Evolutionary conservation across 352 stramenopile species (phyloP).

Genomic region (Phytophthora europaea): DNA sequence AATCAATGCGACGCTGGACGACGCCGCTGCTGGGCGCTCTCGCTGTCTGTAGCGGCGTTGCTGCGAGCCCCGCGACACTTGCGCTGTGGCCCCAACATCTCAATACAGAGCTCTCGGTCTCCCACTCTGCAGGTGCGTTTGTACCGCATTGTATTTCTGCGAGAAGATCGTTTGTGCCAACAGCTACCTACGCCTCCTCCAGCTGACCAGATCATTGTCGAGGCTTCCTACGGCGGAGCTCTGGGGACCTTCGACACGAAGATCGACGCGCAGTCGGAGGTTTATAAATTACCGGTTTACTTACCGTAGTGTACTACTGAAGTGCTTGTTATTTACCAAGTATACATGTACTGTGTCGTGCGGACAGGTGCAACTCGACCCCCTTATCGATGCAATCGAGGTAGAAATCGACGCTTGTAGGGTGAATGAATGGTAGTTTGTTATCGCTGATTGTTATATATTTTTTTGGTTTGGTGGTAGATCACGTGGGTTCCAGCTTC

Average conservation of each 20-base stretch:
- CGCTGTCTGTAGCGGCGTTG: conserved; percentile 8
- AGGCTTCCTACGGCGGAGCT: conserved; percentile 33
- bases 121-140: conserved; percentile 24
- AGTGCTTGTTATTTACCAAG: background rate
- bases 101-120: conserved; percentile 32
- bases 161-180: background rate
- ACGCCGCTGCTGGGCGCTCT: conserved; percentile 4
- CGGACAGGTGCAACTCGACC: conserved; percentile 36
- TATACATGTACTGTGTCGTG: background rate
- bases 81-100: conserved; percentile 45
- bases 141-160: background rate
- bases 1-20: conserved; percentile 28
- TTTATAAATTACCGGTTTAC: conserved; percentile 2
- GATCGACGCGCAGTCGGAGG: conserved; percentile 21
- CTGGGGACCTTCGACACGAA: conserved; percentile 40
- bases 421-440: background rate
- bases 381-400: conserved; percentile 50
- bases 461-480: conserved; percentile 24
- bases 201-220: conserved; percentile 36
- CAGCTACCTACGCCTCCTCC: background rate
- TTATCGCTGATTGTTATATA: background rate
- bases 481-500: conserved; percentile 43
- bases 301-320: background rate
- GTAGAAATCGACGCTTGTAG: conserved; percentile 15
- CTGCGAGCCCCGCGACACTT: conserved; percentile 17